Base-by-base conservation (phyloP, 345 rosid genomes). In the Eucalyptus decipiens region DNA sequence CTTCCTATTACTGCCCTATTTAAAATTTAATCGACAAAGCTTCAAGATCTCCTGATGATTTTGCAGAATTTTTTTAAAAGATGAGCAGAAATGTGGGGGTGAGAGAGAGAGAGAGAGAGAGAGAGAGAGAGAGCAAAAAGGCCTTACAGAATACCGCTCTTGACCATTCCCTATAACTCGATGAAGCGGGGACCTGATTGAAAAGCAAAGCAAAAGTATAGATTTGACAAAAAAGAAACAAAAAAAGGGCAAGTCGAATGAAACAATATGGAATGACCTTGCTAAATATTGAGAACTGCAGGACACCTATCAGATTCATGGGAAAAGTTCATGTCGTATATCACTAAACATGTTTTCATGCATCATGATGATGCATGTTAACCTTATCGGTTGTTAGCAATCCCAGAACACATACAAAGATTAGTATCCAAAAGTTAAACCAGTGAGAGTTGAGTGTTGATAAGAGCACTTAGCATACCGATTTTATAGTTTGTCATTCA, bases 161-260 rank as follows among this genome's bases (percentile, higher is more conserved):
- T 93, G 95, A 52, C 97, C 96, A 21, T 93, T 93, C 88, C 97
- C 97, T 87, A 96, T 89, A 90, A 97, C 99, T 90, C 99, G 91
- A 89, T 97, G 99, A 87, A 96, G 89, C 13, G 98, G 94, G 80
- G 99, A 97, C 93, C 99, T 97, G 94, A 15, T 65, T 65, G 76
- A 28, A 76, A 80, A 90, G 54, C 62, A 47, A 89, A 24, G 88
- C 42, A 51, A 56, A 80, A 88, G 24, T 32, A 47, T 21, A 80
- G 9, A 28, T 62, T n/a, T 87, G n/a, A 37, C 60, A 28, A 28
- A 56, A 88, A 42, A 50, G 15, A 40, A 47, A 34, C 45, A 42
- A 11, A 47, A 47, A 47, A 4, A 15, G 47, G 30, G 81, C 24
- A 86, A 87, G 37, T 43, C n/a, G 11, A 37, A 45, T 14, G 62